Percentiles rank a stretch among this genome's conserved stretches.
These are phyloP conservation scores for Sordaria brevicollis DNA, from an alignment of 495 filamentous ascomycete species.

Conservation along the genomic window DNA sequence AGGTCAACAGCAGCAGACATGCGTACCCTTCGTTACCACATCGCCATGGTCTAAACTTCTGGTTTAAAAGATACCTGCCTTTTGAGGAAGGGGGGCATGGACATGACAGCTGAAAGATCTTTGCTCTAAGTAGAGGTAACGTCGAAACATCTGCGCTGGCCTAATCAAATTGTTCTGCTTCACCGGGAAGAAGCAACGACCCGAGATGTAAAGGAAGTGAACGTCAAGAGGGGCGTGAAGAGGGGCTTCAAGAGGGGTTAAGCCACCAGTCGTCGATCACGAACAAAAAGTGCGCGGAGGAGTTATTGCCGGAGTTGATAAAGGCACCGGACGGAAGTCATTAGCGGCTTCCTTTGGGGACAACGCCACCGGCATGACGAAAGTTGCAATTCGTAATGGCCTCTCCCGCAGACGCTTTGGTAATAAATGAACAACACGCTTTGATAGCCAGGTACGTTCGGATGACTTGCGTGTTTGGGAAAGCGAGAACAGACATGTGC, in stretches of 20 bases:
- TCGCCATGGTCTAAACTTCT: not conserved
- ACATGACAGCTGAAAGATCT: not conserved
- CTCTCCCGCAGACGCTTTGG: not conserved
- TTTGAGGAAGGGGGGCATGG: not conserved
- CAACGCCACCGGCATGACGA: too few species aligned
- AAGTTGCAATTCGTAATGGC: not conserved
- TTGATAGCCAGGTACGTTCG: not conserved
- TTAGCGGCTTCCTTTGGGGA: too few species aligned
- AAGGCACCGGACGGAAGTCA: too few species aligned
- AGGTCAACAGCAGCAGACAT: not conserved
- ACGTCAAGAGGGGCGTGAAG: too few species aligned
- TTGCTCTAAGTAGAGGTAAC: not conserved
- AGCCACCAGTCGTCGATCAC: too few species aligned
- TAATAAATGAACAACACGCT: not conserved
- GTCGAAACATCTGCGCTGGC: not conserved
- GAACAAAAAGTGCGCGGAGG: too few species aligned
- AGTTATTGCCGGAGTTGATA: too few species aligned
- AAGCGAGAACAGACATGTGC: not conserved
- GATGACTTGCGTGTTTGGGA: not conserved
- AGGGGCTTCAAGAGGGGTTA: too few species aligned
- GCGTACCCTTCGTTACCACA: not conserved
- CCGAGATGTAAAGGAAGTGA: too few species aligned
- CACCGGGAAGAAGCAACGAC: not conserved
- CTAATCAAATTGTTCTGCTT: not conserved
- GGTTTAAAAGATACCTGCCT: not conserved